These are phyloP conservation scores for Harringtonia lauricola DNA, from an alignment of 2,329 filamentous ascomycete genomes.

Conservation along the genomic window DNA sequence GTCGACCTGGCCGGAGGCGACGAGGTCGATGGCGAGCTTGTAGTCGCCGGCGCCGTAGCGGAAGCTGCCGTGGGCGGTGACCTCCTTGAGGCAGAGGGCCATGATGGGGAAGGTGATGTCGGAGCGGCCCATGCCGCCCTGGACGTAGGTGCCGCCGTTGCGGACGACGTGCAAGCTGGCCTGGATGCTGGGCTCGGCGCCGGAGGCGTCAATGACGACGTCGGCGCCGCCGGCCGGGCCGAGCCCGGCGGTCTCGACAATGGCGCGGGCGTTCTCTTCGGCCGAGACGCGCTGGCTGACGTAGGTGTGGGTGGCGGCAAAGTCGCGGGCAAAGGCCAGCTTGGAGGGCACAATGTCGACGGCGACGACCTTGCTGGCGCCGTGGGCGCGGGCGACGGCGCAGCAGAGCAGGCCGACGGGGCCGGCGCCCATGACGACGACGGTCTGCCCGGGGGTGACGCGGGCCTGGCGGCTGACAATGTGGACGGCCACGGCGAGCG, in stretches of 20 bases:
- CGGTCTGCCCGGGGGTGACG: conserved; percentile 62
- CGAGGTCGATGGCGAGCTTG: conserved; percentile 67
- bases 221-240: conserved; percentile 55
- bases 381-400: conserved; percentile 73
- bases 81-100: conserved; percentile 79
- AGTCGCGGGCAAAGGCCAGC: conserved; percentile 65
- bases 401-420: conserved; percentile 82
- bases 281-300: conserved; percentile 49
- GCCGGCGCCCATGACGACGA: conserved; percentile 78
- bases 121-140: conserved; percentile 80
- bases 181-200: conserved; percentile 70
- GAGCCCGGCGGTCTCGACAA: conserved; percentile 54
- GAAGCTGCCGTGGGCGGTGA: conserved; percentile 80
- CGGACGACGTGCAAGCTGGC: conserved; percentile 60
- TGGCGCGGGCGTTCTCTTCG: conserved; percentile 61
- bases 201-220: conserved; percentile 69
- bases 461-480: conserved; percentile 59
- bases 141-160: conserved; percentile 66
- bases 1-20: conserved; percentile 60
- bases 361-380: conserved; percentile 73
- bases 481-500: conserved; percentile 77
- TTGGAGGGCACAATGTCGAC: conserved; percentile 78
- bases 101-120: conserved; percentile 90
- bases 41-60: conserved; percentile 86
- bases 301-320: conserved; percentile 63